Conservation (phyloP, 306 rosid genomes). For the Quercus wislizeni region DNA sequence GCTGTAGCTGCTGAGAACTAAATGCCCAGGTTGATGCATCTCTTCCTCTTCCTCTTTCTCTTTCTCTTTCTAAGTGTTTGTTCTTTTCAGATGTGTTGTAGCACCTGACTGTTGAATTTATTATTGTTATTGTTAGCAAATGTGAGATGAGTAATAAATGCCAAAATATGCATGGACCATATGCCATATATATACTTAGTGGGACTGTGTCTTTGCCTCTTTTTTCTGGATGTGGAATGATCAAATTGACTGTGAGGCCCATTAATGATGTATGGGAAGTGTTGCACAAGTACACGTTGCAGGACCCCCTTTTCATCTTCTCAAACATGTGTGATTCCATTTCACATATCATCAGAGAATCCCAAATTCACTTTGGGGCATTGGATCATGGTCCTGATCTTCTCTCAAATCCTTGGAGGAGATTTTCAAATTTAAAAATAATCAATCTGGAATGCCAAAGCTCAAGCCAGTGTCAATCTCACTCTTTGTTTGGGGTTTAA, state of each 20-base stretch:
- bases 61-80: conserved; percentile 40
- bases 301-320: conserved; percentile 31
- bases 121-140: conserved; percentile 59
- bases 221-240: conserved; percentile 42
- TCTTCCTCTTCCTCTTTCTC: conserved; percentile 24
- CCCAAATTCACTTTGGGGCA: neutral
- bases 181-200: conserved; percentile 24
- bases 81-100: conserved; percentile 52
- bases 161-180: conserved; percentile 61
- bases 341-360: neutral
- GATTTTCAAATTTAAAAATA: neutral
- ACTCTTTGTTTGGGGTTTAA: no score
- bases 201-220: conserved; percentile 28
- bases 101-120: conserved; percentile 71
- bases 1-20: conserved; percentile 47
- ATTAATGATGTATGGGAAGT: conserved; percentile 58
- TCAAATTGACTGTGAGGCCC: conserved; percentile 41
- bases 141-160: conserved; percentile 86
- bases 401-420: neutral
- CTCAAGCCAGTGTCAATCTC: no score
- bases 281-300: conserved; percentile 49
- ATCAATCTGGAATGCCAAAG: no score
- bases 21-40: conserved; percentile 32
- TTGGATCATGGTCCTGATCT: no score
- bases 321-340: conserved; percentile 8